phyloP scores from a whole-genome alignment of 345 rosid species.

The Streptanthus diversifolius region DNA sequence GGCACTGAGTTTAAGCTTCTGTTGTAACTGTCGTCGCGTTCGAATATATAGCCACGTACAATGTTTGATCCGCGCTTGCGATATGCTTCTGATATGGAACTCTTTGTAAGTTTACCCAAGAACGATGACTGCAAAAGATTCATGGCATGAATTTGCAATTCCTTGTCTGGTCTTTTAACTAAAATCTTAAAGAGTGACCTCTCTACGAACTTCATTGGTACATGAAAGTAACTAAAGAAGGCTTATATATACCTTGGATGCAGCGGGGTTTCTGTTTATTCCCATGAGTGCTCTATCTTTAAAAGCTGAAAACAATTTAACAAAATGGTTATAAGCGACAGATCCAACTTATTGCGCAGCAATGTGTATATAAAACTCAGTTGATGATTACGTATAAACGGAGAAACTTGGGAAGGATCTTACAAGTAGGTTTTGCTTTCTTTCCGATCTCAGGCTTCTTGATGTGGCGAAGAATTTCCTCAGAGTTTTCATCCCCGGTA shows the following conservation, averaged over 20 bases:
- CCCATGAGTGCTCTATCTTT: slow-evolving; percentile 45
- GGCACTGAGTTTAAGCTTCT: slow-evolving; percentile 43
- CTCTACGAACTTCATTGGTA: neutral
- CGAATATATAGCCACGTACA: slow-evolving; percentile 74
- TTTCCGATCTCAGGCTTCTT: slow-evolving; percentile 65
- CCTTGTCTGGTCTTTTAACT: neutral
- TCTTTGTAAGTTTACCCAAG: slow-evolving; percentile 53
- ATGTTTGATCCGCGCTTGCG: slow-evolving; percentile 54
- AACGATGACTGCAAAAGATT: slow-evolving; percentile 75
- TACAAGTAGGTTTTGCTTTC: slow-evolving; percentile 66
- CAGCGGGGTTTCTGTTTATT: slow-evolving; percentile 36
- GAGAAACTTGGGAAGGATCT: slow-evolving; percentile 27
- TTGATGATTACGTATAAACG: neutral
- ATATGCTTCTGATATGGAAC: slow-evolving; percentile 45
- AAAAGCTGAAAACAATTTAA: slow-evolving; percentile 40
- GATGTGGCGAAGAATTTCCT: slow-evolving; percentile 63
- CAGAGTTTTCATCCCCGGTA: slow-evolving; percentile 51
- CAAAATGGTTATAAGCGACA: slow-evolving; percentile 10
- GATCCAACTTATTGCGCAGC: neutral
- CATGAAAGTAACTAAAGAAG: slow-evolving; percentile 13
- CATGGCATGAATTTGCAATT: slow-evolving; percentile 8
- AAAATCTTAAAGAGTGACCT: slow-evolving; percentile 4
- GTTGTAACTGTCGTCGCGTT: slow-evolving; percentile 66
- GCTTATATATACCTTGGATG: slow-evolving; percentile 61
- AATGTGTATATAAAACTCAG: neutral